Evolutionary conservation across 1,139 yeast genomes (phyloP), one percentile per base, ranked within the genome.

Genomic region (Debaryomyces nepalensis): DNA sequence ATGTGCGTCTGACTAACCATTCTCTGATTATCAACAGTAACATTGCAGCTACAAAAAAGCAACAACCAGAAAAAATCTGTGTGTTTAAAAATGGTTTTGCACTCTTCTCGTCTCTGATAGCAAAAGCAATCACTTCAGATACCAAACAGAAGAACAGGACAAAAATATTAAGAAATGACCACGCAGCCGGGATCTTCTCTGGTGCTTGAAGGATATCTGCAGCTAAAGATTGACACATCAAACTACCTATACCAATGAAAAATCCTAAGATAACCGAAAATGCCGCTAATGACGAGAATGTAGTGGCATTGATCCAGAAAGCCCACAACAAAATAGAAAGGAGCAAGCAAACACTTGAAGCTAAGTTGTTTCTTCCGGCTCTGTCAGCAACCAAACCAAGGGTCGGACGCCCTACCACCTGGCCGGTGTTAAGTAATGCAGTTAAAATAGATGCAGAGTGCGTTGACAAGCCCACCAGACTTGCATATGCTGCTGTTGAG

Each of bases 341-440:
- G 3, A 64, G 43, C 3, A 66, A 32, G 39, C 76, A 62, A 3
- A 66, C 52, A 8, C 52, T 35, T 9, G 66, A 51, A 0, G 84
- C 70, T 24, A 75, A 64, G 57, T 82, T 84, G 33, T 73, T 63
- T 46, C 89, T 67, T 1, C 95, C 93, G 36, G 69, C 58, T 23
- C 50, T 61, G 55, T 85, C 93, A 20, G 84, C 82, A 4, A 75
- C 29, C 4, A 67, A 45, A 0, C 95, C 93, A 58, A 83, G 67
- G 1, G 63, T 27, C 1, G 91, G 91, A 50, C 93, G 70, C 0
- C 93, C 93, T 10, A 85, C 49, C 3, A 73, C 63, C 59, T 84
- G 90, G 1, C 83, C 83, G 3, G 79, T 81, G 57, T 81, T 82
- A 52, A 84, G 64, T 5, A 82, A 59, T 0, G 89, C 83, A 3